Evolutionary conservation across 2,329 filamentous ascomycete genomes (phyloP), one percentile per base, ranked within the genome.

Genomic region (Arthrobotrys pseudoclavata): DNA sequence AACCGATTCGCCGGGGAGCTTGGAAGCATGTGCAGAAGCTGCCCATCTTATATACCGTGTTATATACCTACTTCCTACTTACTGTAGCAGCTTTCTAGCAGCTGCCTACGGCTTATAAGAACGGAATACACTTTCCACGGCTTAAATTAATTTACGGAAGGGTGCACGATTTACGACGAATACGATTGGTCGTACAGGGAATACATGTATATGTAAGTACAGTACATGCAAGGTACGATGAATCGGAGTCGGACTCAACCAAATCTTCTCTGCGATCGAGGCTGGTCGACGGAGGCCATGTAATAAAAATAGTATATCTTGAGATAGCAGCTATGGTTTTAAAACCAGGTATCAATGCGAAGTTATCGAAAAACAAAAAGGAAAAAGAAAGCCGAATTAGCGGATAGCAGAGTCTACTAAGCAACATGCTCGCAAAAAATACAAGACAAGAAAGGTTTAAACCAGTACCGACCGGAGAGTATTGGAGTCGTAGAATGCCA

Each of bases 371-470:
- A 29, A 42, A 34, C 7, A 34, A 34, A 37, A 57, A 57, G 34
- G 34, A 48, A 48, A 45, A 15, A 6, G 42, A 13, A 42, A n/a
- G 12, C 55, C 55, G 12, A 20, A 60, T 42, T 12, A 60, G 20
- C 20, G 26, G 29, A 48, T 45, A 10, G 24, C 37, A 48, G 26
- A 47, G 66, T 69, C 72, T 70, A 76, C 66, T 42, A 52, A 45
- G 26, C 24, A 62, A 67, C 66, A 70, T 70, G 72, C 72, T 76
- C 72, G 72, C 72, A 76, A 76, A 70, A 66, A 55, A 22, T 76
- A 70, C 72, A 66, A 52, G 72, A 70, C 66, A 64, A 18, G 26
- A 66, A 53, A 62, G 31, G 26, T 34, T 62, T 45, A 52, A 63
- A 29, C 26, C 20, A 45, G 37, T 20, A 68, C 29, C 9, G 37